Conservation (phyloP, 106 monocot genomes). For the Dioscorea alata region DNA sequence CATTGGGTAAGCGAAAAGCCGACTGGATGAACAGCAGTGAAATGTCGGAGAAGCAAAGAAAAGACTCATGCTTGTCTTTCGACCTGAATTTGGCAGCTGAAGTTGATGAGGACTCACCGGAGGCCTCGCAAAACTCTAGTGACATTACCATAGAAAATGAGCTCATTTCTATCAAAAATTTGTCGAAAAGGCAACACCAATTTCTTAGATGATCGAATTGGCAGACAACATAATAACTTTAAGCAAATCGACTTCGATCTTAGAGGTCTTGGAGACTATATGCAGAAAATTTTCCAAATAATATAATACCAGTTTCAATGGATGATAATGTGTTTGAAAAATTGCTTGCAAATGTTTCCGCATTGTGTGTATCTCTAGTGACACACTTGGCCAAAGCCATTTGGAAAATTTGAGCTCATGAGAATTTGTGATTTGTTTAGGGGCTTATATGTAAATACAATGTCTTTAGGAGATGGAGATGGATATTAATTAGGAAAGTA, state of each 20-base stretch:
- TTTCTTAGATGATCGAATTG: constrained; percentile 29
- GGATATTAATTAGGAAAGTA: too few species aligned
- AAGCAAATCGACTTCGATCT: constrained; percentile 68
- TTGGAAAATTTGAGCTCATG: too few species aligned
- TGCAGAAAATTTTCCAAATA: constrained; percentile 18
- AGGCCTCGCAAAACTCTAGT: constrained; percentile 72
- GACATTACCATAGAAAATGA: constrained; percentile 57
- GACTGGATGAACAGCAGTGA: constrained; percentile 26
- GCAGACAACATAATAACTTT: constrained; percentile 72
- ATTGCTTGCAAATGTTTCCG: constrained; percentile 61
- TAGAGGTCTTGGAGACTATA: constrained; percentile 40
- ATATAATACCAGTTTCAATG: constrained; percentile 16
- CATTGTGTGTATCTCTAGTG: constrained; percentile 6
- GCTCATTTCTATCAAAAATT: constrained; percentile 12
- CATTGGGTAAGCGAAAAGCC: constrained; percentile 31
- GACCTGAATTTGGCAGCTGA: constrained; percentile 67
- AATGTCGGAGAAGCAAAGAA: constrained; percentile 27
- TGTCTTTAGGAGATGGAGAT: too few species aligned
- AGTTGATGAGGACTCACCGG: constrained; percentile 35
- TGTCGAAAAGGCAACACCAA: constrained; percentile 14
- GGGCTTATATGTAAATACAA: too few species aligned
- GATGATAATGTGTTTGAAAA: constrained; percentile 60
- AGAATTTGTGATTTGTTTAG: too few species aligned
- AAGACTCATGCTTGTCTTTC: constrained; percentile 39
- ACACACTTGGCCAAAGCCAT: too few species aligned